phyloP scores from a whole-genome alignment of 2,329 filamentous ascomycete species.

The Colletotrichum sp. region DNA sequence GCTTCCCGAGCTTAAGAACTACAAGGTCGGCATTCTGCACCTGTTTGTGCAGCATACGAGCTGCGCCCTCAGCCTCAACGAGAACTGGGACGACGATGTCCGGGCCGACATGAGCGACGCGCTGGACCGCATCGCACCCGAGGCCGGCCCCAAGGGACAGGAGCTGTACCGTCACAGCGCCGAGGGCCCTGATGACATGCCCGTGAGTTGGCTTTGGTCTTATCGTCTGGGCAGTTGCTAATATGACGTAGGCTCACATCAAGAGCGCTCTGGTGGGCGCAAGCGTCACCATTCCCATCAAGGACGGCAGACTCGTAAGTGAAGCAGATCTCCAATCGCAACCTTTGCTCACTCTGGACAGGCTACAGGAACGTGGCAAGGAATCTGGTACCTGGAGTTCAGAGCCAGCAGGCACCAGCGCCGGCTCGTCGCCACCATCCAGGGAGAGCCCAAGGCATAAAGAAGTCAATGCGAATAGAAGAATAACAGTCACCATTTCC shows the following conservation, averaged over 20 bases:
- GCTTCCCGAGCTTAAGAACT: constrained; percentile 80
- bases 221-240: neutral
- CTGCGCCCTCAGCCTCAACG: constrained; percentile 89
- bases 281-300: constrained; percentile 89
- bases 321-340: neutral
- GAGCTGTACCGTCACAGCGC: constrained; percentile 84
- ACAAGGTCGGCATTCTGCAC: constrained; percentile 86
- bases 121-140: constrained; percentile 86
- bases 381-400: constrained; percentile 96
- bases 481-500: neutral
- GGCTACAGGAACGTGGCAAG: constrained; percentile 77
- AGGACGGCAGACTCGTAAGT: constrained; percentile 76
- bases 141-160: constrained; percentile 72
- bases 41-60: constrained; percentile 96
- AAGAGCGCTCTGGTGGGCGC: constrained; percentile 90
- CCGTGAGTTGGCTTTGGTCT: constrained; percentile 51
- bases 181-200: constrained; percentile 94
- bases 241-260: constrained; percentile 75
- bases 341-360: constrained; percentile 26
- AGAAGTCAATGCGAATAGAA: neutral
- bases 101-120: constrained; percentile 92
- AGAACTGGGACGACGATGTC: constrained; percentile 90
- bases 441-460: constrained; percentile 73
- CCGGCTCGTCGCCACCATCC: constrained; percentile 89
- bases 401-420: constrained; percentile 76